Conservation (phyloP, 169 alveolate species). For the Plasmodium yoelii region DNA sequence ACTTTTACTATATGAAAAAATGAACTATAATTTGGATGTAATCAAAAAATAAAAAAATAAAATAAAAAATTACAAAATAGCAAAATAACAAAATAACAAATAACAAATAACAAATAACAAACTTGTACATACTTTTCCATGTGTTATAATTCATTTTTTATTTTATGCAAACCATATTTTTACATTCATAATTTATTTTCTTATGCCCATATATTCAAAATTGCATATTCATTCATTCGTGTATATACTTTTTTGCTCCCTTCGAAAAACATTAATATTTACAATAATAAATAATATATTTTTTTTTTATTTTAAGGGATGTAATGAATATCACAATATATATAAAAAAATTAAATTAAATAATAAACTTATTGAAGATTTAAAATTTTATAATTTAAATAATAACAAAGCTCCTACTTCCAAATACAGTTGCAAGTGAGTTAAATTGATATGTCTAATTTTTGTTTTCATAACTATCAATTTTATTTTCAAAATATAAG, state of each 20-base stretch:
- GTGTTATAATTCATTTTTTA: too few species aligned
- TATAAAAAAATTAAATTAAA: conserved; percentile 25
- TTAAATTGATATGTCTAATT: neutral
- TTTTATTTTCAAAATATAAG: neutral
- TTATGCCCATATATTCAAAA: neutral
- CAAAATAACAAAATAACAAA: too few species aligned
- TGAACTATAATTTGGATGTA: conserved; percentile 64
- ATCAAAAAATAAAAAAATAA: neutral
- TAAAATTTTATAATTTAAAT: conserved; percentile 27
- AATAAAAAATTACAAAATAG: too few species aligned
- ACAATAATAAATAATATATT: too few species aligned
- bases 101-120: too few species aligned
- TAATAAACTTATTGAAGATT: conserved; percentile 10
- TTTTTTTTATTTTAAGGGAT: conserved; percentile 27
- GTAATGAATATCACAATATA: conserved; percentile 19
- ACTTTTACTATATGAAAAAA: conserved; percentile 55
- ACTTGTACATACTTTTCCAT: neutral
- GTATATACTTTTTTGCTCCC: too few species aligned
- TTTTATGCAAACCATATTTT: neutral
- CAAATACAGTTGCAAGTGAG: conserved; percentile 65
- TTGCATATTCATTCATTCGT: too few species aligned
- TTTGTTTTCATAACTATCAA: too few species aligned
- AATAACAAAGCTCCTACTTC: conserved; percentile 17
- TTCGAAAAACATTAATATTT: too few species aligned
- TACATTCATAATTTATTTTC: neutral